A percentile compares a stretch with the other conserved stretches of the same genome.
Conservation (phyloP, 352 stramenopile genomes). For the Pythium plurisporium region DNA sequence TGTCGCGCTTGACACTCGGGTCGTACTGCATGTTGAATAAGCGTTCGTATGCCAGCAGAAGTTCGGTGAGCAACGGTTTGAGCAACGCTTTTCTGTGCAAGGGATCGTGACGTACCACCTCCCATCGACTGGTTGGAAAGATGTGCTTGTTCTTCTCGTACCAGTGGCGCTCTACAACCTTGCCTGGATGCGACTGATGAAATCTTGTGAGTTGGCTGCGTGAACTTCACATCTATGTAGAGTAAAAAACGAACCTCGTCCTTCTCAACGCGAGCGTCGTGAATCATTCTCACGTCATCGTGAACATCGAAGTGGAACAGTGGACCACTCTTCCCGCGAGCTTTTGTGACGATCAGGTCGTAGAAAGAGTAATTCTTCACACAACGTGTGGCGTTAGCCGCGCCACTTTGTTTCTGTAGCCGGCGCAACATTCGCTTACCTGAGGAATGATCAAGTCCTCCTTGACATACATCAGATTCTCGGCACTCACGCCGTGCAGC, state of each 20-base stretch:
- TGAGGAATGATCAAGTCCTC: constrained; percentile 99
- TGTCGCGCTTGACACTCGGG: constrained; percentile 66
- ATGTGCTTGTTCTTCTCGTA: constrained; percentile 99
- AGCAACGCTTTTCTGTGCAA: too few species aligned
- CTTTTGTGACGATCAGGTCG: constrained; percentile 97
- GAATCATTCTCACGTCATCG: constrained; percentile 87
- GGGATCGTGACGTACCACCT: constrained; percentile 90
- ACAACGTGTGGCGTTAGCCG: not conserved
- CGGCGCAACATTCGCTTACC: constrained; percentile 25
- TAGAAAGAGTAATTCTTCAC: constrained; percentile 97
- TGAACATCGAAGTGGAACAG: constrained; percentile 98
- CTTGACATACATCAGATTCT: constrained; percentile 98
- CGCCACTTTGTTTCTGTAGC: not conserved
- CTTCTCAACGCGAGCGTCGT: constrained; percentile 95
- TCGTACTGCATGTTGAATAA: constrained; percentile 56
- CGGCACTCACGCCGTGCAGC: constrained; percentile 83
- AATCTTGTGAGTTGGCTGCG: not conserved
- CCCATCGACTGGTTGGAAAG: constrained; percentile 97
- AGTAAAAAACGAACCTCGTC: constrained; percentile 71
- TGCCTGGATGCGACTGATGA: constrained; percentile 94
- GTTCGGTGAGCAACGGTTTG: too few species aligned
- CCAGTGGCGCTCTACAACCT: constrained; percentile 96
- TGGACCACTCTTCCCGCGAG: constrained; percentile 95
- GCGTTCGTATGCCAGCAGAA: too few species aligned
- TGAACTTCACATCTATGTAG: not conserved